Conservation (phyloP, 176 grass and related monocot species). For the Zea luxurians region DNA sequence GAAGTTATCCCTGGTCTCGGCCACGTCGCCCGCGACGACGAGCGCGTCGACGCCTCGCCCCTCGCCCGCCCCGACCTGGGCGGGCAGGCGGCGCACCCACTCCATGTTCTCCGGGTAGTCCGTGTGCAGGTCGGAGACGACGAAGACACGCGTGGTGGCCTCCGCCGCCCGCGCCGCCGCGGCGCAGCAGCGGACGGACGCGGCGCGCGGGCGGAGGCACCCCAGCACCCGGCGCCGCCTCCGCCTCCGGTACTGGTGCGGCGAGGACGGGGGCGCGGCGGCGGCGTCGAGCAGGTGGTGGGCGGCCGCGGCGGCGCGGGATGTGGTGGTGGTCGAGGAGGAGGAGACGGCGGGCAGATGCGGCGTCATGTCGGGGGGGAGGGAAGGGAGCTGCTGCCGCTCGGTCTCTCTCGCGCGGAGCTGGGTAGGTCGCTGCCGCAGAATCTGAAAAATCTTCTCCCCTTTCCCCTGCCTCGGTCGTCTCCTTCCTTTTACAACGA, state of each 20-base stretch:
- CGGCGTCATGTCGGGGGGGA: conserved; percentile 42
- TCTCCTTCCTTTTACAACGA: not conserved
- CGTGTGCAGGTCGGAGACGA: conserved; percentile 88
- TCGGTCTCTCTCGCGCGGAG: not conserved
- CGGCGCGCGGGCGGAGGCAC: conserved; percentile 4
- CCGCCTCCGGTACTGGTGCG: conserved; percentile 29
- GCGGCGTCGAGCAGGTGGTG: conserved; percentile 40
- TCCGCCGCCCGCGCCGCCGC: not conserved
- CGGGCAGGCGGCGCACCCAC: conserved; percentile 74
- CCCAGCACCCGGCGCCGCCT: conserved; percentile 8
- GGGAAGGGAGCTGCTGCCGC: not conserved
- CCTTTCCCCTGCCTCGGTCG: not conserved
- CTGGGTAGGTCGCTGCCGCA: conserved; percentile 23
- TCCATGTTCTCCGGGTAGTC: conserved; percentile 95
- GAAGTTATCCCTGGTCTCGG: conserved; percentile 76
- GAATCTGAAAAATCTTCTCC: conserved; percentile 34
- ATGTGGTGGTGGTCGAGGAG: not conserved
- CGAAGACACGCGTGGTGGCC: conserved; percentile 63
- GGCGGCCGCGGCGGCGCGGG: not conserved
- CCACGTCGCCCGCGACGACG: conserved; percentile 85
- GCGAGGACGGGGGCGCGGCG: not conserved
- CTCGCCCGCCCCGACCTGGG: not conserved
- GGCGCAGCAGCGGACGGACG: conserved; percentile 19
- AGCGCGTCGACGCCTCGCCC: conserved; percentile 48
- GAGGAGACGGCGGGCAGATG: conserved; percentile 44